Percentiles rank a stretch among this genome's conserved stretches.
Evolutionary conservation across 768 basidiomycete genomes (phyloP).

Genomic region (Rhizopogon vesiculosus): DNA sequence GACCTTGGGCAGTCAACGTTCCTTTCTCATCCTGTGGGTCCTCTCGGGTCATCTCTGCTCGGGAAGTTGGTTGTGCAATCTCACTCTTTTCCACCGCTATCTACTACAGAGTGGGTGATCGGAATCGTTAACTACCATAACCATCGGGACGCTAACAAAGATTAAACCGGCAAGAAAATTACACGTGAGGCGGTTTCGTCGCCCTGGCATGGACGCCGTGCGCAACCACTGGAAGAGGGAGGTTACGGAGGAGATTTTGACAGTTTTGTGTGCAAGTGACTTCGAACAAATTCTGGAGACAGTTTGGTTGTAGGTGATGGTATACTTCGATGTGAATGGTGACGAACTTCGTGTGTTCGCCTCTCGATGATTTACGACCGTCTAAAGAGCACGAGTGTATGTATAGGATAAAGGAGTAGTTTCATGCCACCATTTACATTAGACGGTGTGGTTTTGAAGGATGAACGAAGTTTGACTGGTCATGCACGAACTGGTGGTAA

Average conservation of each 20-base stretch:
- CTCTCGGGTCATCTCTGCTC: not conserved
- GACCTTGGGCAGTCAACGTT: not conserved
- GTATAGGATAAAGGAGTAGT: too few relatives aligned
- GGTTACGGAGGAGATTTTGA: not conserved
- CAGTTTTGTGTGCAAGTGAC: not conserved
- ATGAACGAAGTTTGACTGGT: too few relatives aligned
- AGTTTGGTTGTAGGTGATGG: not conserved
- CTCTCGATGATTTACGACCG: too few relatives aligned
- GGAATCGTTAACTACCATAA: not conserved
- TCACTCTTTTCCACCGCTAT: not conserved
- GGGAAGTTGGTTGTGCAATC: not conserved
- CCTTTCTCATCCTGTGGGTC: not conserved
- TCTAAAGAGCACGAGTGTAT: too few relatives aligned
- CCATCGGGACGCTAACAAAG: not conserved
- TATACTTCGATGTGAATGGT: not conserved
- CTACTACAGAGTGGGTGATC: slow-evolving; percentile 2
- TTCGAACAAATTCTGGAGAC: not conserved
- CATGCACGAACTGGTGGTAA: too few relatives aligned
- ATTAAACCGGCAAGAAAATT: not conserved
- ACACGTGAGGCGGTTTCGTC: not conserved
- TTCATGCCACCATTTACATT: too few relatives aligned
- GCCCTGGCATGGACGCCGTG: not conserved
- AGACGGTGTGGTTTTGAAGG: too few relatives aligned
- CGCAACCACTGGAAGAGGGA: not conserved
- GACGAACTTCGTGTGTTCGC: too few relatives aligned